phyloP scores from a whole-genome alignment of 306 rosid genomes.

The Fragaria nilgerrensis region DNA sequence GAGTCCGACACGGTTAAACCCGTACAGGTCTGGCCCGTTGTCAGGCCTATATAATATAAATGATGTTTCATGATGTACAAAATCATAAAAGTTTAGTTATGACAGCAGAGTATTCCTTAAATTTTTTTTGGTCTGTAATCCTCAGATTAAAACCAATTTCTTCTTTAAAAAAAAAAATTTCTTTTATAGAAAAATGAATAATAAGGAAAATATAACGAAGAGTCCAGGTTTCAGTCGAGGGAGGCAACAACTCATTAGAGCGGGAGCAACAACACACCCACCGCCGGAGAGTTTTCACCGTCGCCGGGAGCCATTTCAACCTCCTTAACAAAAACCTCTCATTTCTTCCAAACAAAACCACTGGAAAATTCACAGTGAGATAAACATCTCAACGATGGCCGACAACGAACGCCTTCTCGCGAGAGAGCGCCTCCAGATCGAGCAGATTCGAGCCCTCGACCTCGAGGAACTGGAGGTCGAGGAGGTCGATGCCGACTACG shows the following conservation, averaged over 20 bases:
- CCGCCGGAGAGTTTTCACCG: background rate
- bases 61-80: too few species aligned
- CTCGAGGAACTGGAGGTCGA: slow-evolving; percentile 74
- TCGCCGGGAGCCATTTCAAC: background rate
- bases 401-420: slow-evolving; percentile 44
- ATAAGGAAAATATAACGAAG: too few species aligned
- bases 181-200: too few species aligned
- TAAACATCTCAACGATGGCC: slow-evolving; percentile 42
- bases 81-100: too few species aligned
- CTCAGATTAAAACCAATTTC: too few species aligned
- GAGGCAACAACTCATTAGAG: background rate
- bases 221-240: background rate
- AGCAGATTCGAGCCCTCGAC: slow-evolving; percentile 86
- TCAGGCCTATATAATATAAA: too few species aligned
- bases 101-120: too few species aligned
- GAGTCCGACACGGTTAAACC: too few species aligned
- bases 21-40: too few species aligned
- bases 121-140: too few species aligned
- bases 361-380: background rate
- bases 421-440: slow-evolving; percentile 80
- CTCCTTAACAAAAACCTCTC: background rate
- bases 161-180: too few species aligned
- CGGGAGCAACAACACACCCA: background rate
- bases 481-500: slow-evolving; percentile 59
- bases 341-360: background rate